Percentiles rank a stretch among this genome's conserved stretches.
phyloP scores from a whole-genome alignment of 2,329 filamentous ascomycete genomes.

The Botrytis aclada region DNA sequence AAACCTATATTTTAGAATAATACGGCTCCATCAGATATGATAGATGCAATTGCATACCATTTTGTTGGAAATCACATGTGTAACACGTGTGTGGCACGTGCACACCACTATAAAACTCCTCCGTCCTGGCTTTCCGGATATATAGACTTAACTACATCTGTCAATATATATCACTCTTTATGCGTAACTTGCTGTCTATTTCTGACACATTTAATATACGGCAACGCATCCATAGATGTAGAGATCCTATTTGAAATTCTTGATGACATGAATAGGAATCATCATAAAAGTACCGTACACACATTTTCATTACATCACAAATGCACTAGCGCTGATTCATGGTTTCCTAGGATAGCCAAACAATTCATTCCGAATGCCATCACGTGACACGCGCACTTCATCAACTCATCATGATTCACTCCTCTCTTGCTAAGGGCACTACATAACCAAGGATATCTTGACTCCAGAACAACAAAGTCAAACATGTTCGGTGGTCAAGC shows the following conservation, averaged over 20 bases:
- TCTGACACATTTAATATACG: no score
- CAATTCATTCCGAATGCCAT: neutral
- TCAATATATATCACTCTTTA: no score
- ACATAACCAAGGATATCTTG: neutral
- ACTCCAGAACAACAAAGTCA: neutral
- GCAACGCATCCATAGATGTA: neutral
- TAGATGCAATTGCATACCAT: neutral
- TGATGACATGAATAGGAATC: neutral
- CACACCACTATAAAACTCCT: no score
- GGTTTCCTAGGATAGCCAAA: neutral
- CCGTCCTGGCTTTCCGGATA: no score
- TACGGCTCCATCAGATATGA: neutral
- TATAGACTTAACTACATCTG: no score
- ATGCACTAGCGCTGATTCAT: neutral
- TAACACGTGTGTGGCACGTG: no score
- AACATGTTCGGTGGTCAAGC: conserved; percentile 3
- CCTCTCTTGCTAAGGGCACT: no score
- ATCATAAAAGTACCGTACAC: neutral
- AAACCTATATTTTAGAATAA: neutral
- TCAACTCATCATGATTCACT: neutral
- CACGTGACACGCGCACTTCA: neutral
- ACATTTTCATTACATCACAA: neutral
- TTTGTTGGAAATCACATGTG: no score
- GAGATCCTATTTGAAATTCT: neutral
- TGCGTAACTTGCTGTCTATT: no score